Evolutionary conservation across 2,329 filamentous ascomycete genomes (phyloP).

Genomic region (Curvularia eragrostidis): DNA sequence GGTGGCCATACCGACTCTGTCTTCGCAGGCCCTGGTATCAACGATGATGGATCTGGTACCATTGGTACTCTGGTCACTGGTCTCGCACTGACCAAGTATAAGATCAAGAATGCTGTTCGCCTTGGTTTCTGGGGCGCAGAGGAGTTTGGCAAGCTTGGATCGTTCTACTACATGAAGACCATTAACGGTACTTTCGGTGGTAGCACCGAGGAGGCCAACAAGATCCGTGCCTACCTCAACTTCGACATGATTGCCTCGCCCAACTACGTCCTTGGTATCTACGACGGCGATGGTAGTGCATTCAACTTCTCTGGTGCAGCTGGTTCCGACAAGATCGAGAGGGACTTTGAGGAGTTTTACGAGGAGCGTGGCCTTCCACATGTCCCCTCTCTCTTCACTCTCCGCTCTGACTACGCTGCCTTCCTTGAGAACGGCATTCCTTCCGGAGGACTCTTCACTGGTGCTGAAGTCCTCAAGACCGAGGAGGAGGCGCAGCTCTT

Average conservation of each 20-base stretch:
- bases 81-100: constrained; percentile 50
- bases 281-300: constrained; percentile 48
- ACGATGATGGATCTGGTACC: constrained; percentile 53
- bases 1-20: constrained; percentile 53
- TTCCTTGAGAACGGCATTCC: constrained; percentile 52
- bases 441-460: constrained; percentile 51
- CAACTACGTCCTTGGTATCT: constrained; percentile 51
- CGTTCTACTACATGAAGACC: constrained; percentile 48
- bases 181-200: constrained; percentile 44
- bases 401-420: constrained; percentile 52
- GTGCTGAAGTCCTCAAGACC: constrained; percentile 51
- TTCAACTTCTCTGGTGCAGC: constrained; percentile 49
- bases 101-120: constrained; percentile 50
- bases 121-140: constrained; percentile 53
- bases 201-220: constrained; percentile 40
- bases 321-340: constrained; percentile 46
- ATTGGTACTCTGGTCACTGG: constrained; percentile 50
- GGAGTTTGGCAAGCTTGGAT: constrained; percentile 51
- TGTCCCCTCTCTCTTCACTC: constrained; percentile 47
- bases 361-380: constrained; percentile 40
- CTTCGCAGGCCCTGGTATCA: constrained; percentile 53
- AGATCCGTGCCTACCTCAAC: constrained; percentile 53
- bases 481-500: constrained; percentile 46
- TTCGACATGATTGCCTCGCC: constrained; percentile 54
- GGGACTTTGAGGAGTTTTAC: constrained; percentile 48